Conservation (phyloP, 768 basidiomycete species). For the Pulveroboletus sp. region DNA sequence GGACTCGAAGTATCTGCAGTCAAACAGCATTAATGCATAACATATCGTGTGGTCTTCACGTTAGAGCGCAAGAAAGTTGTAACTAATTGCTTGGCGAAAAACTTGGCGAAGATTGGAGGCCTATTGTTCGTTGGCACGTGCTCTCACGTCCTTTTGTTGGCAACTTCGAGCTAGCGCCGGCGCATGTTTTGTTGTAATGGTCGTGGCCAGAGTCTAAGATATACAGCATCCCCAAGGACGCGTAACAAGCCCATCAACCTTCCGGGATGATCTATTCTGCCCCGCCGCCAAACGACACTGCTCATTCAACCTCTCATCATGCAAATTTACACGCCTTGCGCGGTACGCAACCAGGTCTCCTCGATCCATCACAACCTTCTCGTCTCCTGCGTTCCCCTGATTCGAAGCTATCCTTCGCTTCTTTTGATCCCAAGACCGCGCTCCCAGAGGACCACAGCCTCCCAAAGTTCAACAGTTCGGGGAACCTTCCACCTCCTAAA, state of each 20-base stretch:
- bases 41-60: not conserved
- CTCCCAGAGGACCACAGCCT: conserved; percentile 38
- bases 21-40: not conserved
- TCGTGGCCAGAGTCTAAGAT: too few species aligned
- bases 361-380: conserved; percentile 58
- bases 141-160: conserved; percentile 6
- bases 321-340: conserved; percentile 17
- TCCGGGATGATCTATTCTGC: conserved; percentile 10
- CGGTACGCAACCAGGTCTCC: conserved; percentile 56
- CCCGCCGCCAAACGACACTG: conserved; percentile 3
- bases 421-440: conserved; percentile 68
- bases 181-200: too few species aligned
- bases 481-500: conserved; percentile 53
- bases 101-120: too few species aligned
- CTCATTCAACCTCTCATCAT: conserved; percentile 9
- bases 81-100: too few species aligned
- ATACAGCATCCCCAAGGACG: not conserved
- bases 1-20: not conserved
- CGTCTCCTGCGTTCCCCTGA: conserved; percentile 58
- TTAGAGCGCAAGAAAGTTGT: too few species aligned
- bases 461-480: conserved; percentile 41
- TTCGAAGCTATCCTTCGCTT: conserved; percentile 67
- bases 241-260: not conserved
- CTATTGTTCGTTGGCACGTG: conserved; percentile 14
- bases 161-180: too few species aligned